Evolutionary conservation across 2,329 filamentous ascomycete genomes (phyloP), one percentile per base, ranked within the genome.

Genomic region (Zymoseptoria pseudotritici): DNA sequence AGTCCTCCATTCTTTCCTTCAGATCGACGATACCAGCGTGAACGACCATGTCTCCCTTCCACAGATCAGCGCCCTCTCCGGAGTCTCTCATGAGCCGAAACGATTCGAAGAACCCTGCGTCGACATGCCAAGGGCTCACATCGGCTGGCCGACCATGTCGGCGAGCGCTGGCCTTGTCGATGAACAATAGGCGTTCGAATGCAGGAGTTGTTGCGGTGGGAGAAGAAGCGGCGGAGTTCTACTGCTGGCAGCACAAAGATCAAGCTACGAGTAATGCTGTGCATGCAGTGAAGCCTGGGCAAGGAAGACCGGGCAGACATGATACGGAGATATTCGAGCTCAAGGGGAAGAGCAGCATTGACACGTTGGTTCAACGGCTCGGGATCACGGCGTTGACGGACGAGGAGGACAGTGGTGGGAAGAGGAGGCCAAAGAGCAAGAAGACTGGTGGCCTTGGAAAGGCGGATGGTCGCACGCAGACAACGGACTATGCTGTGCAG

Each of bases 161-260:
- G 64, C 84, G 91, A 56, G 79, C 86, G 5, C 78, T 96, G 42
- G 79, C 82, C 20, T 75, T 83, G 9, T 58, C 56, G 42, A 49
- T 58, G 26, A 61, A 58, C 46, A n/a, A 31, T 3, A 55, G 51
- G 56, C 11, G 42, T 56, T 11, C 56, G 36, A 7, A 4, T 58
- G 8, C 54, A 50, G 75, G 76, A 10, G 75, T 78, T 2, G 69
- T 79, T 5, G 77, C 68, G 11, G 71, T 79, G 2, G 73, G 75
- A 9, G 81, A 85, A 61, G 80, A 82, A 2, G 76, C 78, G 59
- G 84, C 86, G 4, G 79, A 76, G n/a, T 82, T 87, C 55, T 97
- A 91, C 76, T 97, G 93, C 79, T 96, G 90, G 88, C 91, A 97
- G 73, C 94, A 99, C 78, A 92, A 90, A 72, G 90, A 94, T 59